These are phyloP conservation scores for Hydrangea macrophylla DNA, from an alignment of 148 eudicot species.

Conservation along the genomic window DNA sequence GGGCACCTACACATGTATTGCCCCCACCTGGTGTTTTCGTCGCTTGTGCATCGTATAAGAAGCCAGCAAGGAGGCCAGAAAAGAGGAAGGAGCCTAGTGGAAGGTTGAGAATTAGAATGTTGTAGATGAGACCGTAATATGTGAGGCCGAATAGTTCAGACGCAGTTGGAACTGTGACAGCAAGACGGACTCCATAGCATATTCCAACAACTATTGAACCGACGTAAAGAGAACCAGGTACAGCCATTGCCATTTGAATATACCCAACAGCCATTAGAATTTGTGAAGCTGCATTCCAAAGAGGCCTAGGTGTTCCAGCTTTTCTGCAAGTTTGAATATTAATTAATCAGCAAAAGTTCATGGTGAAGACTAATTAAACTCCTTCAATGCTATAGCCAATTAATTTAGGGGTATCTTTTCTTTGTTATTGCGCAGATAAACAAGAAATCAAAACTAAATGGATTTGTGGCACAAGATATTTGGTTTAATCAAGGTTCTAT, in stretches of 20 bases:
- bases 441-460: too few species aligned
- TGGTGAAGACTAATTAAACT: not conserved
- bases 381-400: too few species aligned
- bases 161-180: conserved; percentile 87
- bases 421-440: too few species aligned
- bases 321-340: conserved; percentile 40
- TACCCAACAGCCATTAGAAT: conserved; percentile 70
- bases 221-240: conserved; percentile 78
- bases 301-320: conserved; percentile 75
- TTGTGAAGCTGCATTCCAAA: conserved; percentile 93
- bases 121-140: conserved; percentile 89
- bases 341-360: not conserved
- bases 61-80: conserved; percentile 90
- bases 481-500: too few species aligned
- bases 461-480: too few species aligned
- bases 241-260: conserved; percentile 62
- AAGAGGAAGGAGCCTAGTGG: conserved; percentile 95
- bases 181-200: conserved; percentile 88
- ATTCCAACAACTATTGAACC: conserved; percentile 80
- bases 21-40: conserved; percentile 69
- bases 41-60: conserved; percentile 75
- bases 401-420: too few species aligned
- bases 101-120: conserved; percentile 75
- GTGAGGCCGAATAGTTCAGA: conserved; percentile 92
- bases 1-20: conserved; percentile 71